Evolutionary conservation across 306 rosid genomes (phyloP).

Genomic region (Potentilla sterilis): DNA sequence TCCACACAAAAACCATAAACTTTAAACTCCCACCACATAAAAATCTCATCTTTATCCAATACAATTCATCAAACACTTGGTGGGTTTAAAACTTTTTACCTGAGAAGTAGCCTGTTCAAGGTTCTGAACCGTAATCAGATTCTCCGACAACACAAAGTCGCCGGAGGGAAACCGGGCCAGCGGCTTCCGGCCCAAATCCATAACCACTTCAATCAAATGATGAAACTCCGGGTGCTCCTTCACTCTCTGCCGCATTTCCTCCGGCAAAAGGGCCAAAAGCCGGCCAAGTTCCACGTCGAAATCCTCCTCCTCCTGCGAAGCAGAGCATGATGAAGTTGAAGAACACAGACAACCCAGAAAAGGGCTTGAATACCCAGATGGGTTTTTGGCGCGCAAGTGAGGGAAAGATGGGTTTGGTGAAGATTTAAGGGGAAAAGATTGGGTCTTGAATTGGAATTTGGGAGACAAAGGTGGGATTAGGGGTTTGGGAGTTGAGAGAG

Average conservation of each 20-base stretch:
- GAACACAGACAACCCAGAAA: constrained; percentile 26
- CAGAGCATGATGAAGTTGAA: constrained; percentile 19
- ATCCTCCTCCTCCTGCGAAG: constrained; percentile 51
- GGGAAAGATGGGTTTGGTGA: constrained; percentile 16
- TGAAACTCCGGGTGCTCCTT: constrained; percentile 66
- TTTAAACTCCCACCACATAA: not conserved
- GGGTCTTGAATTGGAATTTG: constrained; percentile 30
- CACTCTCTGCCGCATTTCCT: constrained; percentile 71
- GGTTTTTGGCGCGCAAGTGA: constrained; percentile 25
- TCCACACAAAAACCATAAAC: constrained; percentile 3
- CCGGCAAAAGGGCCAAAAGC: constrained; percentile 68
- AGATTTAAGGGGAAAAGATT: constrained; percentile 18
- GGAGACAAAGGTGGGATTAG: constrained; percentile 23
- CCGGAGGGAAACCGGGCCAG: constrained; percentile 88
- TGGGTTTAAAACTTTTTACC: constrained; percentile 39
- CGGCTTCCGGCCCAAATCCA: constrained; percentile 97
- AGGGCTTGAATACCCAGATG: constrained; percentile 33
- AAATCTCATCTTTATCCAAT: not conserved
- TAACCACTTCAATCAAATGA: constrained; percentile 76
- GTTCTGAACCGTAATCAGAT: constrained; percentile 63
- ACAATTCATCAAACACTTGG: constrained; percentile 28
- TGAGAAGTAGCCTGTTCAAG: constrained; percentile 79
- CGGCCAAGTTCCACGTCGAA: constrained; percentile 66
- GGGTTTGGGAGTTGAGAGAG: constrained; percentile 25
- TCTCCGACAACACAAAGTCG: constrained; percentile 68